These are phyloP conservation scores for Psidium friedrichsthalianum DNA, from an alignment of 345 rosid genomes.

Conservation along the genomic window DNA sequence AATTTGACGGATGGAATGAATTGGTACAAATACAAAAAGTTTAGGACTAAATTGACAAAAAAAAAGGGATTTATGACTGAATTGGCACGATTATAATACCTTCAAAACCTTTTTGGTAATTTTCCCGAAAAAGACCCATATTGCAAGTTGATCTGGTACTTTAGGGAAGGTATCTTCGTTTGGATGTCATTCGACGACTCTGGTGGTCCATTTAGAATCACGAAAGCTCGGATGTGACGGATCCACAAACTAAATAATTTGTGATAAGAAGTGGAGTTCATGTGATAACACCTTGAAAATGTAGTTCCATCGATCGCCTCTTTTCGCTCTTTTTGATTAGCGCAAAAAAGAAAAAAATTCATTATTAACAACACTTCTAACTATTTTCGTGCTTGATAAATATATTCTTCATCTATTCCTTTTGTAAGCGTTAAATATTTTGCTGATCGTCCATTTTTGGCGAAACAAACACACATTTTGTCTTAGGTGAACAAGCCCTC, in stretches of 20 bases:
- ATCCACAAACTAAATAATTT: background rate
- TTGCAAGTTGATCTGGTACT: background rate
- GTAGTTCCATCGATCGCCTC: background rate
- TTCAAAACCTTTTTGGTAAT: no score
- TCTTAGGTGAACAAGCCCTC: background rate
- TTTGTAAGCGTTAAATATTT: background rate
- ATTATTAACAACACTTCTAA: background rate
- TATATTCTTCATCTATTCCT: background rate
- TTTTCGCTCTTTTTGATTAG: background rate
- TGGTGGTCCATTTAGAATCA: background rate
- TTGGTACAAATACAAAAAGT: no score
- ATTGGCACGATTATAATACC: no score
- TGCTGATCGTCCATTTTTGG: rapidly evolving
- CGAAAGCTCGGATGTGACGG: background rate
- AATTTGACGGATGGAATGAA: no score
- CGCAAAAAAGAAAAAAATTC: background rate
- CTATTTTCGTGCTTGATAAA: background rate
- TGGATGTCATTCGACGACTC: background rate
- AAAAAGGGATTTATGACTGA: no score
- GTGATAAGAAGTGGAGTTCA: background rate
- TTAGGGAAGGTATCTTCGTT: background rate
- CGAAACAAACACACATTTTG: rapidly evolving
- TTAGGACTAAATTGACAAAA: no score
- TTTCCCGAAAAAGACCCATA: background rate
- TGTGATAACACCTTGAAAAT: background rate